These are phyloP conservation scores for Apocynum venetum DNA, from an alignment of 257 asterid species.

Conservation along the genomic window DNA sequence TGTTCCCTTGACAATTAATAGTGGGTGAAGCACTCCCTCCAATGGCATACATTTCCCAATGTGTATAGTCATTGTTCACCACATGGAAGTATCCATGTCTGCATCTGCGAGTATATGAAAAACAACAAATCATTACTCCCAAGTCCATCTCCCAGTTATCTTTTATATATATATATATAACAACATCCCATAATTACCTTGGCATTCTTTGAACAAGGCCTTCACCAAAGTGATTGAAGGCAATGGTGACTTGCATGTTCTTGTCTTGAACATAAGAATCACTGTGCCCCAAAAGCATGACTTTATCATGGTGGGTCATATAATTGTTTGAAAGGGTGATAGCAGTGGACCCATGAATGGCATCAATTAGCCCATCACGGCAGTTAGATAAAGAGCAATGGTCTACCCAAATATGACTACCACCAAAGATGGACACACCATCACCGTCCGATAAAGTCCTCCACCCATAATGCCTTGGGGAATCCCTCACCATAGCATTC, in stretches of 20 bases:
- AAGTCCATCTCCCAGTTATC: neutral
- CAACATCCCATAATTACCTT: conserved; percentile 28
- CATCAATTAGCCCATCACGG: conserved; percentile 65
- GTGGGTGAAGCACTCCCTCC: conserved; percentile 90
- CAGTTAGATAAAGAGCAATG: conserved; percentile 70
- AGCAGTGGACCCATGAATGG: conserved; percentile 61
- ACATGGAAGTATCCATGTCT: conserved; percentile 87
- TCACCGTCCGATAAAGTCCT: conserved; percentile 79
- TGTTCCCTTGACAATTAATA: conserved; percentile 76
- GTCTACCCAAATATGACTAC: conserved; percentile 80
- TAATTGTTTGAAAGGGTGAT: conserved; percentile 66
- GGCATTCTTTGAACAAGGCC: conserved; percentile 93
- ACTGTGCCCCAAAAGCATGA: conserved; percentile 76
- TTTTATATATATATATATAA: too few relatives aligned
- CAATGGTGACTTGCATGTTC: conserved; percentile 72
- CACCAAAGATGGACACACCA: conserved; percentile 69
- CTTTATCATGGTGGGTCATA: conserved; percentile 76
- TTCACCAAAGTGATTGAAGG: conserved; percentile 81
- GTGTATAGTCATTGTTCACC: conserved; percentile 86
- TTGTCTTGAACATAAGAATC: conserved; percentile 54
- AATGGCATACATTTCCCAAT: conserved; percentile 91
- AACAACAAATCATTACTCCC: neutral
- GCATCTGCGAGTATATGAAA: conserved; percentile 45
- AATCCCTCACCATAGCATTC: conserved; percentile 61
- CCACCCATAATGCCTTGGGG: conserved; percentile 71